phyloP scores from a whole-genome alignment of 2,329 filamentous ascomycete species.

The Orbilia blumenaviensis region DNA sequence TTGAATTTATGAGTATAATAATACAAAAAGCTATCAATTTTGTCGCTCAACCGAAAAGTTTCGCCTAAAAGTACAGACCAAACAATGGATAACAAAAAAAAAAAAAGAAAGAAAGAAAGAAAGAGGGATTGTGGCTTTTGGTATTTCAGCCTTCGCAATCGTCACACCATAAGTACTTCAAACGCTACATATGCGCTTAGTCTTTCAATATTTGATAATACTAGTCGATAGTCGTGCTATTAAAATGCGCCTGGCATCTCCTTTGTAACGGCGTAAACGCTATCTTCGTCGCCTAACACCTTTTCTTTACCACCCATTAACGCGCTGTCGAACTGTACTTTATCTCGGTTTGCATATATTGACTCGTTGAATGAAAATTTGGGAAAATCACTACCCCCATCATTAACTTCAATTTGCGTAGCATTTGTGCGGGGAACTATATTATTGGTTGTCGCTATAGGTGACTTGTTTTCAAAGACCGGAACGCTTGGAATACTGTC shows the following conservation, averaged over 20 bases:
- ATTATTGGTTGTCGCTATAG: not conserved
- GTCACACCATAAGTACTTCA: not conserved
- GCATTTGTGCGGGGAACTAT: not conserved
- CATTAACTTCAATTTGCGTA: not conserved
- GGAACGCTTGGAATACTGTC: not conserved
- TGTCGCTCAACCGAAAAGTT: not conserved
- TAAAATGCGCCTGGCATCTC: constrained; percentile 32
- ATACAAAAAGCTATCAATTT: constrained; percentile 3
- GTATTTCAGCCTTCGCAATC: not conserved
- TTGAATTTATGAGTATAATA: not conserved
- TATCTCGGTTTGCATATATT: constrained; percentile 7
- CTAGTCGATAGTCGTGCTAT: too few species aligned
- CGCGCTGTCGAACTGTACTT: not conserved
- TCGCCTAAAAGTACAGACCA: constrained; percentile 4
- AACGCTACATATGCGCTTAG: not conserved
- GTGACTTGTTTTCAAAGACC: constrained; percentile 5
- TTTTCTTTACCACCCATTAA: not conserved
- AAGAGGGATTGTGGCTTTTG: too few species aligned
- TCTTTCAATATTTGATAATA: not conserved
- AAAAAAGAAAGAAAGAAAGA: not conserved
- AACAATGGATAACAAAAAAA: not conserved
- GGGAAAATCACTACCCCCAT: not conserved
- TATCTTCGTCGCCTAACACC: constrained; percentile 23
- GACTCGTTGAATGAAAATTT: not conserved
- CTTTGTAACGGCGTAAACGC: constrained; percentile 43